Evolutionary conservation across 768 basidiomycete genomes (phyloP).

Genomic region (Rhizopogon rudus): DNA sequence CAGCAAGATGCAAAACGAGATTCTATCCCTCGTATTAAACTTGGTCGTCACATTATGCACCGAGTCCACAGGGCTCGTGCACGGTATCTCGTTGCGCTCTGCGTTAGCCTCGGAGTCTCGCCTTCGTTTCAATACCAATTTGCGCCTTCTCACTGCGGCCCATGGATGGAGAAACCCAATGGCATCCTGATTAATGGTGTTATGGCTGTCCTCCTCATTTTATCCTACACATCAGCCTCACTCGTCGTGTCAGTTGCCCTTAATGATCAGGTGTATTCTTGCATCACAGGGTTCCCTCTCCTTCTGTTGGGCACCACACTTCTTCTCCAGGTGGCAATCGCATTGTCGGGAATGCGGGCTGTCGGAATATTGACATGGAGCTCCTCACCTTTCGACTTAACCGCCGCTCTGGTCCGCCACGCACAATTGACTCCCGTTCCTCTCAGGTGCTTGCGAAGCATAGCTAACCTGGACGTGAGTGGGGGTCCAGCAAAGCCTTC

Average conservation of each 20-base stretch:
- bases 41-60: conserved; percentile 17
- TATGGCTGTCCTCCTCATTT: conserved; percentile 24
- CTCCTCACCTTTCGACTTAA: conserved; percentile 23
- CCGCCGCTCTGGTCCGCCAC: conserved; percentile 24
- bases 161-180: conserved; percentile 15
- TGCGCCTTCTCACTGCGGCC: conserved; percentile 20
- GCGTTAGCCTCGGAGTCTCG: too few relatives aligned
- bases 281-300: conserved; percentile 15
- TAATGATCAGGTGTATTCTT: too few relatives aligned
- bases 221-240: conserved; percentile 23
- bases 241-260: conserved; percentile 8
- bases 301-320: conserved; percentile 21
- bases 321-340: conserved; percentile 17
- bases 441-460: conserved; percentile 20
- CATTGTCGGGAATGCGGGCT: conserved; percentile 14
- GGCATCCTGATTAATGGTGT: conserved; percentile 14
- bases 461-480: conserved; percentile 4
- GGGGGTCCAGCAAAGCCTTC: conserved; percentile 11
- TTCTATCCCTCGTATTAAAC: too few relatives aligned
- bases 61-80: conserved; percentile 20
- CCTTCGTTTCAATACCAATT: conserved; percentile 5
- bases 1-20: too few relatives aligned
- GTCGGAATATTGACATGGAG: conserved; percentile 27
- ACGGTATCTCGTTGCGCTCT: too few relatives aligned
- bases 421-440: conserved; percentile 9